These are phyloP conservation scores for Fusarium albidum DNA, from an alignment of 2,329 filamentous ascomycete genomes.

Conservation along the genomic window DNA sequence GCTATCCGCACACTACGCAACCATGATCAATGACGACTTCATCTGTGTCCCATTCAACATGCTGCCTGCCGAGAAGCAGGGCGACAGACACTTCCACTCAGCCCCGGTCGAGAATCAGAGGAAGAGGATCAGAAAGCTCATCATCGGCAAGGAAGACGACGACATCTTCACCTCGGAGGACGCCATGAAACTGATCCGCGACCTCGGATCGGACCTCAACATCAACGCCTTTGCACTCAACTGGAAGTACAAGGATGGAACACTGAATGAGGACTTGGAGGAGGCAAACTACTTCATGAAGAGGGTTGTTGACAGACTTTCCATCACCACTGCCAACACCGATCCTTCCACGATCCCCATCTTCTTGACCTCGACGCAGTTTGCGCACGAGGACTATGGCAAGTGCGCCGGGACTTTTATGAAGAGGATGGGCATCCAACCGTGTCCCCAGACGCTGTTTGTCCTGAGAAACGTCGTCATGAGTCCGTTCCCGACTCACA, in stretches of 20 bases:
- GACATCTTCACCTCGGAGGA: constrained; percentile 46
- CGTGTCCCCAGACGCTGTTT: constrained; percentile 48
- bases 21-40: constrained; percentile 48
- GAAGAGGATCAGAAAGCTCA: constrained; percentile 47
- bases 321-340: constrained; percentile 50
- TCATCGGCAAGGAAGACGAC: constrained; percentile 48
- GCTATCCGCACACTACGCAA: constrained; percentile 52
- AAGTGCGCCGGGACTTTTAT: constrained; percentile 52
- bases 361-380: constrained; percentile 55
- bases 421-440: constrained; percentile 47
- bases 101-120: constrained; percentile 45
- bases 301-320: constrained; percentile 51
- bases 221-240: constrained; percentile 57
- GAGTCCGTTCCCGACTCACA: constrained; percentile 53
- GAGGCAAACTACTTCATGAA: constrained; percentile 59
- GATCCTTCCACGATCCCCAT: constrained; percentile 51
- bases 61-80: constrained; percentile 46
- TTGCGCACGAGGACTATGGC: constrained; percentile 50
- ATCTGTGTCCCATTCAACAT: constrained; percentile 53
- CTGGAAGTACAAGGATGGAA: constrained; percentile 49
- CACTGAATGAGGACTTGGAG: constrained; percentile 53
- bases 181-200: constrained; percentile 49
- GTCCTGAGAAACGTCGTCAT: constrained; percentile 58
- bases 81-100: constrained; percentile 27
- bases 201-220: constrained; percentile 55